Base-by-base conservation (phyloP, 2,329 filamentous ascomycete species). In the Blumeriella jaapii region DNA sequence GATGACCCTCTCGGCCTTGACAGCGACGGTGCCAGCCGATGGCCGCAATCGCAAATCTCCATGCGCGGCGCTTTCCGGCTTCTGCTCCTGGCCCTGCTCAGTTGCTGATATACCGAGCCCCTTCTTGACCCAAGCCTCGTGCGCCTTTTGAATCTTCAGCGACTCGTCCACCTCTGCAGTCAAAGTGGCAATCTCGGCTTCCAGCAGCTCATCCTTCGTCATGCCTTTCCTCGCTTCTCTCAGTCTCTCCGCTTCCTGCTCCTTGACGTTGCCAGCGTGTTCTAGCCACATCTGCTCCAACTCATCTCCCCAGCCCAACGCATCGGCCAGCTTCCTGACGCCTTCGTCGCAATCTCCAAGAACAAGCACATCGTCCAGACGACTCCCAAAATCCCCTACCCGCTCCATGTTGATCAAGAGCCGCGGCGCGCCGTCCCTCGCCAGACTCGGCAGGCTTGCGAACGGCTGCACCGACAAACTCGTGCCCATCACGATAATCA, bases 381-480 rank as follows among this genome's bases (percentile, higher is more conserved):
- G 65, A 6, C 68, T 69, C 1, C 91, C 91, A 22, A 98, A 56
- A 13, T 73, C 73, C 0, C 91, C 89, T 0, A 94, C 91, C 22
- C 63, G 64, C 57, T 95, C 83, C 60, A 79, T 69, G 56, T 98
- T 98, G 58, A 98, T 82, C 13, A 98, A 65, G 2, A 98, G 62
- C 7, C 91, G 71, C 1, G 89, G 91, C 3, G 71, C 71, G 1
- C 64, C 65, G 1, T 76, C 66, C 2, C 56, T 52, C 14, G 75
- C 77, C 46, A 79, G 62, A 10, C 69, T 61, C 0, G 89, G 87
- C 31, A 96, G 62, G 29, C 75, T 75, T 1, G 89, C 85, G 56
- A 98, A 98, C 0, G 91, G 91, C 44, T 87, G 82, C 2, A 96
- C 89, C 0, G 68, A 74, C 40, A 96, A 61, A 51, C 85, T 94